Evolutionary conservation across 192 early-diverging fungal genomes (phyloP), one percentile per base, ranked within the genome.

Genomic region (Backusella morwellensis): DNA sequence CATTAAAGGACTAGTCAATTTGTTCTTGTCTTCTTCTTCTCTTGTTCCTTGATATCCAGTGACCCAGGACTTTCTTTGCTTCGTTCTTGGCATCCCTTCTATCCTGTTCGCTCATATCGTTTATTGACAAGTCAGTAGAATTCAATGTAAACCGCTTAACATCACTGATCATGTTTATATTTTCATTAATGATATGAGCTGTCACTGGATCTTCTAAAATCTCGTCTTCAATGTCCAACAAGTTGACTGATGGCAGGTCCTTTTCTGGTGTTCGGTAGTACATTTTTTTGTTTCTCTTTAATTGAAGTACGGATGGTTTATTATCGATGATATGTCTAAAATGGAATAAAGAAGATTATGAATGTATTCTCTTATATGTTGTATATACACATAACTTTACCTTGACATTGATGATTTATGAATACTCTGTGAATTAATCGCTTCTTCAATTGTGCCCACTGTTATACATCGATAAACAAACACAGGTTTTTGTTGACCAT

Each of bases 321-420:
- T 68, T 68, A 68, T 68, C 67, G 32, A 68, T 68, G 34, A 68
- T 35, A 68, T 36, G 7, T 7, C 67, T 68, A 68, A 68, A 36
- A 36, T 36, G 19, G 5, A 21, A 35, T 1, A 36, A n/a, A n/a
- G 19, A 68, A 17, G 1, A 68, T 11, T 19, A n/a, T n/a, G 1
- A 35, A n/a, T 68, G 4, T 7, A 11, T 5, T 67, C 34, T 67
- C 17, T 15, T 23, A 6, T 23, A 32, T 66, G 3, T 59, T 8
- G 15, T 19, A 59, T 59, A 23, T 23, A 59, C 6, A 59, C 6
- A 32, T 23, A 66, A 0, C 29, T 6, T n/a, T 75, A 79, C 81
- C 86, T 87, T 12, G 93, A 83, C 69, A 96, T 81, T 17, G 87
- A 86, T 8, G 91, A 77, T 73, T 97, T 97, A 79, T 92, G 91